Conservation (phyloP, 768 basidiomycete genomes). For the Trametes meyenii region DNA sequence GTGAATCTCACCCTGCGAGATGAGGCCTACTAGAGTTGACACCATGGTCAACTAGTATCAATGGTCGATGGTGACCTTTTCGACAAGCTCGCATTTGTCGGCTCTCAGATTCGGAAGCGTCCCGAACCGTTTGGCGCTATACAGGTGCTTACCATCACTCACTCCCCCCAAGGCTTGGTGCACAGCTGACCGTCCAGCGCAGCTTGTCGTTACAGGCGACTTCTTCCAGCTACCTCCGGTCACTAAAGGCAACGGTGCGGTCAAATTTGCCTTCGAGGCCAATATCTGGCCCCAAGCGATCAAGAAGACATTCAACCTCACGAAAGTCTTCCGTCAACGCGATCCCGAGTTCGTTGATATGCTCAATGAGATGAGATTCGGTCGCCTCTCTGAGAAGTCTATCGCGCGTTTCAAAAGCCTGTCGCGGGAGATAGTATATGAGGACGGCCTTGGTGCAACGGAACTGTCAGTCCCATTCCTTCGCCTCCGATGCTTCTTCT, state of each 20-base stretch:
- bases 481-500: background rate
- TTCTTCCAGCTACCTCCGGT: conserved; percentile 99
- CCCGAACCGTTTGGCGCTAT: conserved; percentile 90
- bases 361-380: conserved; percentile 99
- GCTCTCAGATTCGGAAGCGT: conserved; percentile 60
- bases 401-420: conserved; percentile 71
- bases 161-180: background rate
- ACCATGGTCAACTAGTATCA: conserved; percentile 61
- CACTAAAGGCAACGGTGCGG: conserved; percentile 50
- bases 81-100: conserved; percentile 84
- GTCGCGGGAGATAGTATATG: conserved; percentile 70
- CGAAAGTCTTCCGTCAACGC: conserved; percentile 92
- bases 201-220: conserved; percentile 94
- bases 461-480: conserved; percentile 67
- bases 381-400: conserved; percentile 63
- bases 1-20: conserved; percentile 38
- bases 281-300: conserved; percentile 73
- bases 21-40: background rate
- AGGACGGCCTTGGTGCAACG: conserved; percentile 84
- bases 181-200: background rate
- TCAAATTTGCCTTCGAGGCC: conserved; percentile 94
- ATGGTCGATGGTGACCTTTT: conserved; percentile 96
- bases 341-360: conserved; percentile 85
- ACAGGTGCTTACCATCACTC: conserved; percentile 53
- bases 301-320: conserved; percentile 85